phyloP scores from a whole-genome alignment of 2,329 filamentous ascomycete genomes.

The Pseudodiploospora longispora region DNA sequence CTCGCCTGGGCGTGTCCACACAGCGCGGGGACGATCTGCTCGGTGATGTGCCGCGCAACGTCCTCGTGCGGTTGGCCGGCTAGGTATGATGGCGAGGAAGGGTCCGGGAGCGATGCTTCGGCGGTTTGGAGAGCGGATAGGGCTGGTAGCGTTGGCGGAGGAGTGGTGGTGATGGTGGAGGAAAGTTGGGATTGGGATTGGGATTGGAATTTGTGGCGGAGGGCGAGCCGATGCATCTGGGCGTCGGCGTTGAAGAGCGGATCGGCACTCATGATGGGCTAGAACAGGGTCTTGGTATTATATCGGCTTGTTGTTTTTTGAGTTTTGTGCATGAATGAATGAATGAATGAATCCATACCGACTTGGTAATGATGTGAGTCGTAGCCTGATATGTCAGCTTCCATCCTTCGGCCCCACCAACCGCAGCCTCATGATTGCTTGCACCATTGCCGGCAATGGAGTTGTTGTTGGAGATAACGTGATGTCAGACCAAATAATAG shows the following conservation, averaged over 20 bases:
- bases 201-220: constrained; percentile 11
- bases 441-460: no score
- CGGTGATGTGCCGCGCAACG: constrained; percentile 33
- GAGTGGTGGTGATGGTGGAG: no score
- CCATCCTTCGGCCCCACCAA: no score
- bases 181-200: constrained; percentile 3
- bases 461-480: no score
- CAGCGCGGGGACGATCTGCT: constrained; percentile 48
- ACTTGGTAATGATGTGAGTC: no score
- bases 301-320: no score
- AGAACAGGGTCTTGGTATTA: not conserved
- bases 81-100: constrained; percentile 23
- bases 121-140: constrained; percentile 25
- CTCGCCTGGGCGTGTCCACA: constrained; percentile 56
- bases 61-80: constrained; percentile 19
- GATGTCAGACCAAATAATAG: no score
- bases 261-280: constrained; percentile 14
- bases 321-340: no score
- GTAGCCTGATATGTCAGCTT: no score
- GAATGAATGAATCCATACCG: no score
- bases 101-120: constrained; percentile 31
- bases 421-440: no score
- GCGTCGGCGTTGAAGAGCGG: constrained; percentile 15
- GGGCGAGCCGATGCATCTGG: constrained; percentile 16
- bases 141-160: constrained; percentile 31